Evolutionary conservation across 1,139 yeast species (phyloP).

Genomic region (Yamadazyma taylorii): DNA sequence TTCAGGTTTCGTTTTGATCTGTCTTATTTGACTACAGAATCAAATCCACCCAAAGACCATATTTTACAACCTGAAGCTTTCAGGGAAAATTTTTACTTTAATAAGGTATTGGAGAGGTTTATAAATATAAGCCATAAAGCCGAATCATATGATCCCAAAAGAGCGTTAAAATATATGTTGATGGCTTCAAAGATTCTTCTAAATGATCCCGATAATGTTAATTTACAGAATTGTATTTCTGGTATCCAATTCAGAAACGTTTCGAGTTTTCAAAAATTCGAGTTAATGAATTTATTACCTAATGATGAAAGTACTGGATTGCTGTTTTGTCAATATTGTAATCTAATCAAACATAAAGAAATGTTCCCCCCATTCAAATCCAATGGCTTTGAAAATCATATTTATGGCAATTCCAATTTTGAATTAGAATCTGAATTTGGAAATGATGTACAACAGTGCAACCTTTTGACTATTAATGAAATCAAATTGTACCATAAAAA

Average conservation of each 20-base stretch:
- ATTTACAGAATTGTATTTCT: neutral
- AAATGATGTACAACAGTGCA: neutral
- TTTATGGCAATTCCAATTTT: neutral
- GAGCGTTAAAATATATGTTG: neutral
- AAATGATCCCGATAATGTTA: neutral
- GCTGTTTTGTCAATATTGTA: neutral
- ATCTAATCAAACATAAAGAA: neutral
- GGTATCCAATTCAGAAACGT: neutral
- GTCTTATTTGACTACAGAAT: neutral
- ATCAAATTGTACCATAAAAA: neutral
- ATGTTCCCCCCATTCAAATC: neutral
- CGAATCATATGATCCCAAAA: neutral
- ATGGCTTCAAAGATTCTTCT: neutral
- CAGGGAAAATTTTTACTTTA: constrained; percentile 1
- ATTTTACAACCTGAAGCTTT: neutral
- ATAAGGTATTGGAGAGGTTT: neutral
- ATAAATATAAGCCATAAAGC: neutral
- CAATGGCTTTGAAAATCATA: neutral
- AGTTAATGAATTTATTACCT: neutral
- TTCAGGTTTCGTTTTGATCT: neutral
- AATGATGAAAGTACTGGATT: neutral
- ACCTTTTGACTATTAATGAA: neutral
- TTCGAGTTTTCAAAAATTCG: neutral
- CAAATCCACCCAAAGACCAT: neutral
- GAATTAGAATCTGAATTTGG: neutral